These are phyloP conservation scores for Pleurotus pulmonarius DNA, from an alignment of 768 basidiomycete genomes.

Conservation along the genomic window DNA sequence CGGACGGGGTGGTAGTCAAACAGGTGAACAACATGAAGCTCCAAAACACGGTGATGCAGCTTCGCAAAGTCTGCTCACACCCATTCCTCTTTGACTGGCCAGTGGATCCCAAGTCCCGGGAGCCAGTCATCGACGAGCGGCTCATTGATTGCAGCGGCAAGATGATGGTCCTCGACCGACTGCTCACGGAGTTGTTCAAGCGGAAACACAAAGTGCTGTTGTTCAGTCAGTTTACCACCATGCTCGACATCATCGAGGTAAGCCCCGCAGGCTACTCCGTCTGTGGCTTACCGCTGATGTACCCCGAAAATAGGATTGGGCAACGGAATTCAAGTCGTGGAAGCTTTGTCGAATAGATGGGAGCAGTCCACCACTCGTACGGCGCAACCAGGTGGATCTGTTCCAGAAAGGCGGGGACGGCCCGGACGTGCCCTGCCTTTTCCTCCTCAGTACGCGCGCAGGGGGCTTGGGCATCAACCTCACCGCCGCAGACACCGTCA, in stretches of 20 bases:
- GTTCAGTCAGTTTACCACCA: constrained; percentile 92
- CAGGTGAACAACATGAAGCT: constrained; percentile 90
- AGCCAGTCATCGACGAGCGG: constrained; percentile 69
- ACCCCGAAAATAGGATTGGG: constrained; percentile 68
- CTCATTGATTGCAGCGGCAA: constrained; percentile 88
- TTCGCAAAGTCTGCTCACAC: constrained; percentile 94
- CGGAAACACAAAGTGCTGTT: constrained; percentile 81
- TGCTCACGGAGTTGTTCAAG: constrained; percentile 78
- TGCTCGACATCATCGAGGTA: constrained; percentile 95
- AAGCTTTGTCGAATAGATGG: constrained; percentile 91
- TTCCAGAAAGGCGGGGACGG: constrained; percentile 75
- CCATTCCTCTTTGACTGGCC: constrained; percentile 91
- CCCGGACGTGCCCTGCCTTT: constrained; percentile 64
- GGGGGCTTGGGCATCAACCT: constrained; percentile 82
- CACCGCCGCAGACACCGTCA: constrained; percentile 83
- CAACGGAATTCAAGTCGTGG: constrained; percentile 78
- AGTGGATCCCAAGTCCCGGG: constrained; percentile 52
- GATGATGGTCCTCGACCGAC: constrained; percentile 92
- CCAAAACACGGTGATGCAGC: constrained; percentile 95
- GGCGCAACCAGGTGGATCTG: constrained; percentile 78
- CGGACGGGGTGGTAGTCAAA: constrained; percentile 46
- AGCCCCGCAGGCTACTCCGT: constrained; percentile 9
- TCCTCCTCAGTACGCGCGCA: constrained; percentile 76
- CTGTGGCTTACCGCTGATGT: neutral
- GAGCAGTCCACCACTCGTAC: constrained; percentile 69